phyloP scores from a whole-genome alignment of 768 basidiomycete genomes.

The Gymnopilus dilepis region DNA sequence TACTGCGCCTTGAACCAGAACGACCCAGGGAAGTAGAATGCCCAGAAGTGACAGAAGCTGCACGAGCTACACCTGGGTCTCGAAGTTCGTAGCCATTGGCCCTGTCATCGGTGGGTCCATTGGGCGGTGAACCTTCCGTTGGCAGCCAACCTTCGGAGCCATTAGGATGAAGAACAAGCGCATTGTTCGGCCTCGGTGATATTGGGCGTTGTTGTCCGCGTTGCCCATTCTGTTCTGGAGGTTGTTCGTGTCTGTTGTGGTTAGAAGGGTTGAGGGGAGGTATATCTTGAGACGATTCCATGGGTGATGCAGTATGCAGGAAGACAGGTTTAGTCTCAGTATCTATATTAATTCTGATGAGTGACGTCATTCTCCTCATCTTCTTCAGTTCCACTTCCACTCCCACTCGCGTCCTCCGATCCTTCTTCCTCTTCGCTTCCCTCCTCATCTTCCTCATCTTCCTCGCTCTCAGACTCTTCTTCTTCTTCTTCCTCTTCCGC shows the following conservation, averaged over 20 bases:
- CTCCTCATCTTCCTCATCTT: conserved; percentile 30
- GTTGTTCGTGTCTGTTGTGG: neutral
- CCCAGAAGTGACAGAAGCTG: conserved; percentile 1
- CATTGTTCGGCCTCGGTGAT: neutral
- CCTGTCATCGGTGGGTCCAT: neutral
- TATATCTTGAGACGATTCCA: conserved; percentile 26
- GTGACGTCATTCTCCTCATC: conserved; percentile 26
- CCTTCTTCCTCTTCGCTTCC: conserved; percentile 24
- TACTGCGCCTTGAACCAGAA: conserved; percentile 36
- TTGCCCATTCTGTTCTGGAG: neutral
- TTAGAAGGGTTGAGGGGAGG: conserved; percentile 9
- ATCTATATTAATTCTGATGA: conserved; percentile 1
- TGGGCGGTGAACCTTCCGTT: conserved; percentile 13
- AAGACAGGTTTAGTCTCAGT: conserved; percentile 6
- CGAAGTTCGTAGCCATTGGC: neutral
- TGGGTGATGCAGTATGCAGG: neutral
- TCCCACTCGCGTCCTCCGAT: conserved; percentile 21
- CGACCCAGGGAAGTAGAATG: conserved; percentile 24
- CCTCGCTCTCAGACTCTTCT: conserved; percentile 36
- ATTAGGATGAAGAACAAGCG: conserved; percentile 24
- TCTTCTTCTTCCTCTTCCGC: conserved; percentile 49
- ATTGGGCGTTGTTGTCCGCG: neutral
- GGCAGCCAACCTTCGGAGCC: conserved; percentile 36
- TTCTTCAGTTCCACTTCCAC: conserved; percentile 14
- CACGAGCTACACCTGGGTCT: neutral